Conservation (phyloP, 495 filamentous ascomycete genomes). For the Corynascus novoguineensis region DNA sequence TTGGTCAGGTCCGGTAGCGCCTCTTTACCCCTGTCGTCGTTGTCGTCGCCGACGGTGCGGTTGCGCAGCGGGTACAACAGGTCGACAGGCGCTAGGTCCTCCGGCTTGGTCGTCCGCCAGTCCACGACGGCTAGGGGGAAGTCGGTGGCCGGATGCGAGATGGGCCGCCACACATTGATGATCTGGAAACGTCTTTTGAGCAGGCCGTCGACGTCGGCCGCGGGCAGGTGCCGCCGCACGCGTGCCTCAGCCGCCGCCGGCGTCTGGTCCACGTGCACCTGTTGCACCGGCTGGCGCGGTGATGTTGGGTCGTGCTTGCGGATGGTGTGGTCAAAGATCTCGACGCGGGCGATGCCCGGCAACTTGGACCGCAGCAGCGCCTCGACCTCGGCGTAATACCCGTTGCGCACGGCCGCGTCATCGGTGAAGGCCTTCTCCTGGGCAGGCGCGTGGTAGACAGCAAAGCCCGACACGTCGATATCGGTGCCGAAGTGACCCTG, state of each 20-base stretch:
- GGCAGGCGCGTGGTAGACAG: slow-evolving; percentile 32
- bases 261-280: slow-evolving; percentile 83
- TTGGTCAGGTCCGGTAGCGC: slow-evolving; percentile 23
- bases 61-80: slow-evolving; percentile 64
- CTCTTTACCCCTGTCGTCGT: slow-evolving; percentile 37
- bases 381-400: slow-evolving; percentile 81
- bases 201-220: slow-evolving; percentile 51
- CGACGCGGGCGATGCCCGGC: slow-evolving; percentile 47
- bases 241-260: slow-evolving; percentile 54
- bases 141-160: slow-evolving; percentile 63
- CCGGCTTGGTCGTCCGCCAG: slow-evolving; percentile 49
- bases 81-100: slow-evolving; percentile 64
- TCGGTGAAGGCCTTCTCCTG: slow-evolving; percentile 53
- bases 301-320: slow-evolving; percentile 51
- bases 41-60: slow-evolving; percentile 57
- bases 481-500: slow-evolving; percentile 33
- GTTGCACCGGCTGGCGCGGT: slow-evolving; percentile 58
- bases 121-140: slow-evolving; percentile 70
- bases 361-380: slow-evolving; percentile 56
- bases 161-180: slow-evolving; percentile 82
- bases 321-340: slow-evolving; percentile 88
- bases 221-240: slow-evolving; percentile 52
- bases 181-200: slow-evolving; percentile 63
- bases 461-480: slow-evolving; percentile 41
- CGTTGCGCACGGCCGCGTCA: slow-evolving; percentile 53